A percentile compares a stretch with the other conserved stretches of the same genome.
Evolutionary conservation across 495 filamentous ascomycete species (phyloP).

Genomic region (Neurospora pannonica): DNA sequence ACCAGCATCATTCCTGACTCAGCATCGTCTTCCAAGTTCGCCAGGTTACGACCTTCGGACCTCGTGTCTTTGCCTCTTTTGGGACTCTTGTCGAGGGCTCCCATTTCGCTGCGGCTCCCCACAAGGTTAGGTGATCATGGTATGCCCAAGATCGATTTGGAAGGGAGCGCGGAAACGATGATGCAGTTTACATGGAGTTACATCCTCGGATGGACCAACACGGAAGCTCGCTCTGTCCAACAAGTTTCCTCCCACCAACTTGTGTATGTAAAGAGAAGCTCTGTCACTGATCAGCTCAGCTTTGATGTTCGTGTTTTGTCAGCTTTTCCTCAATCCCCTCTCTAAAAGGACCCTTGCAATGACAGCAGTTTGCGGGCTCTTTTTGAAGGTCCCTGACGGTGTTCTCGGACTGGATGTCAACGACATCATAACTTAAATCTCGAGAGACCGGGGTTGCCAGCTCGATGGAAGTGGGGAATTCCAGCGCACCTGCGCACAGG

Average conservation of each 20-base stretch:
- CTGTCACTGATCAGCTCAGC: neutral
- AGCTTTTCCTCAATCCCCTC: no score
- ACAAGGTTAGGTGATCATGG: neutral
- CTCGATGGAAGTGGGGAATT: neutral
- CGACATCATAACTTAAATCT: neutral
- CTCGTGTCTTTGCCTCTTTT: neutral
- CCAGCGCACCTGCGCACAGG: neutral
- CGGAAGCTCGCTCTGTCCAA: neutral
- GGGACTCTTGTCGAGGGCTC: neutral
- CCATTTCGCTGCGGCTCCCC: neutral
- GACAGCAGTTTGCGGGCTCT: neutral
- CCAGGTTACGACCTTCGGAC: neutral
- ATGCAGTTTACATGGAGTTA: neutral
- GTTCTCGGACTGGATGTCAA: no score
- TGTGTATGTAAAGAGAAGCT: neutral
- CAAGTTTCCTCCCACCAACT: neutral
- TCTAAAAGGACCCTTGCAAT: neutral
- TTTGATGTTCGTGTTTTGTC: no score
- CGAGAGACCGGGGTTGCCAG: neutral
- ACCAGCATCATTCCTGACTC: neutral
- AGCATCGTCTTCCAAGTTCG: neutral
- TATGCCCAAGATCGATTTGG: neutral
- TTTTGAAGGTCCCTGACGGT: neutral
- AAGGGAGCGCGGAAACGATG: neutral
- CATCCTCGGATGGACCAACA: neutral